phyloP scores from a whole-genome alignment of 352 stramenopile genomes.

The Plasmopara halstedii region DNA sequence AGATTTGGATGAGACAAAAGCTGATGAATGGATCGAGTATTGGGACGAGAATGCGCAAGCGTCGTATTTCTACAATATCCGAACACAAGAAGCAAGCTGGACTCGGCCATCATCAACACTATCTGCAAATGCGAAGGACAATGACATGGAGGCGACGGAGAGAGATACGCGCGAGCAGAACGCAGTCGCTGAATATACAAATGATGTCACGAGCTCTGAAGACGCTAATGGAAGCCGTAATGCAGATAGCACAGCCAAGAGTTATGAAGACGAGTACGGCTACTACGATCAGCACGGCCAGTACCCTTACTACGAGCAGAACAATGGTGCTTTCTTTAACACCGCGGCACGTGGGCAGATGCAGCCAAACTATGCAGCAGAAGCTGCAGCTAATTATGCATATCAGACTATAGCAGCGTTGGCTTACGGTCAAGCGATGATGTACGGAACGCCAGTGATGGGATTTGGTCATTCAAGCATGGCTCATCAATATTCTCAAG shows the following conservation, averaged over 20 bases:
- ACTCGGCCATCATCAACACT: slow-evolving; percentile 46
- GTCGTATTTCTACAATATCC: slow-evolving; percentile 87
- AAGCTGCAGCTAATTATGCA: slow-evolving; percentile 34
- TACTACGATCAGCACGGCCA: slow-evolving; percentile 78
- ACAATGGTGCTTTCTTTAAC: slow-evolving; percentile 29
- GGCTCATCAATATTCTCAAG: slow-evolving; percentile 13
- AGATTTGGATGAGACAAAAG: slow-evolving; percentile 3
- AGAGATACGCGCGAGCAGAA: slow-evolving; percentile 9
- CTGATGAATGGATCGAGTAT: slow-evolving; percentile 84
- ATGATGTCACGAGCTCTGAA: slow-evolving; percentile 28
- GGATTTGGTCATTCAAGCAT: slow-evolving; percentile 22
- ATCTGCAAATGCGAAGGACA: slow-evolving; percentile 31
- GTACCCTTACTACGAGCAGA: slow-evolving; percentile 78
- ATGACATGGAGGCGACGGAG: slow-evolving; percentile 22
- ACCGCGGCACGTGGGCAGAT: slow-evolving; percentile 17
- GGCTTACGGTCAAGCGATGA: slow-evolving; percentile 40
- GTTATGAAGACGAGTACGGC: slow-evolving; percentile 66
- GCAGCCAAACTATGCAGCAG: slow-evolving; percentile 46
- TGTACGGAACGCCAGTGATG: slow-evolving; percentile 37
- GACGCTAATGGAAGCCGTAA: slow-evolving; percentile 28
- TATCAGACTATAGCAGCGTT: slow-evolving; percentile 56
- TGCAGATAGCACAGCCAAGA: slow-evolving; percentile 7
- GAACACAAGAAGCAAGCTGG: slow-evolving; percentile 83
- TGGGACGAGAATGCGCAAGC: slow-evolving; percentile 86
- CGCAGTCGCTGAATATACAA: slow-evolving; percentile 15